These are phyloP conservation scores for Rhododendron griersonianum DNA, from an alignment of 148 eudicot species.

Conservation along the genomic window DNA sequence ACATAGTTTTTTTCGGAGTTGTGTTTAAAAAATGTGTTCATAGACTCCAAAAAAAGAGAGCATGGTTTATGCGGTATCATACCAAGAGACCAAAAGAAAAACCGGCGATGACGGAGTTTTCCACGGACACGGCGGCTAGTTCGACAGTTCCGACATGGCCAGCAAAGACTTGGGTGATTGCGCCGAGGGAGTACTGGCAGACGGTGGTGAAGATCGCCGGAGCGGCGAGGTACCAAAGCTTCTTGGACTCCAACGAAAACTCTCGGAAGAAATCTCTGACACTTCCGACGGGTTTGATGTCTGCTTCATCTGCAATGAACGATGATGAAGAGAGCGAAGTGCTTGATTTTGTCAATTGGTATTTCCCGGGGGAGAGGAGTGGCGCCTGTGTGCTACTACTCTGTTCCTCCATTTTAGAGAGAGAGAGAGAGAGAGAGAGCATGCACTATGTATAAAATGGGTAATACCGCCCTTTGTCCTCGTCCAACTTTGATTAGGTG, in stretches of 20 bases:
- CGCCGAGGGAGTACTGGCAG: slow-evolving; percentile 19
- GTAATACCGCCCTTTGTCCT: no score
- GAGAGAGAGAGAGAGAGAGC: neutral
- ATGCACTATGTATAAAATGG: no score
- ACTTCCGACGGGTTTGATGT: slow-evolving; percentile 1
- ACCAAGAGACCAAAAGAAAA: slow-evolving; percentile 18
- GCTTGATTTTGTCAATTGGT: neutral
- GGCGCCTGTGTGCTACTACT: neutral
- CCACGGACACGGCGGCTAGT: slow-evolving; percentile 20
- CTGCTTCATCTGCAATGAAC: slow-evolving; percentile 4
- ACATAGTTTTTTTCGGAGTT: no score
- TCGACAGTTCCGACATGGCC: slow-evolving; percentile 20
- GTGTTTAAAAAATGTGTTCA: no score
- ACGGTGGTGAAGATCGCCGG: slow-evolving; percentile 19
- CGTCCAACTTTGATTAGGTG: no score
- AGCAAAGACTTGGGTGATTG: slow-evolving; percentile 19
- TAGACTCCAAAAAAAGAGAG: neutral
- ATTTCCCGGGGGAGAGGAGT: neutral
- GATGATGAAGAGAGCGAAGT: neutral
- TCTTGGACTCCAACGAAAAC: slow-evolving; percentile 13
- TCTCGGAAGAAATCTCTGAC: slow-evolving; percentile 4
- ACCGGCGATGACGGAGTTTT: slow-evolving; percentile 17
- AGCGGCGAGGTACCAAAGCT: slow-evolving; percentile 21
- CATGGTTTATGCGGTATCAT: neutral
- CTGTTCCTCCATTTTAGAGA: neutral